Base-by-base conservation (phyloP, 1,284 basidiomycete species). In the Vanrija humicola region DNA sequence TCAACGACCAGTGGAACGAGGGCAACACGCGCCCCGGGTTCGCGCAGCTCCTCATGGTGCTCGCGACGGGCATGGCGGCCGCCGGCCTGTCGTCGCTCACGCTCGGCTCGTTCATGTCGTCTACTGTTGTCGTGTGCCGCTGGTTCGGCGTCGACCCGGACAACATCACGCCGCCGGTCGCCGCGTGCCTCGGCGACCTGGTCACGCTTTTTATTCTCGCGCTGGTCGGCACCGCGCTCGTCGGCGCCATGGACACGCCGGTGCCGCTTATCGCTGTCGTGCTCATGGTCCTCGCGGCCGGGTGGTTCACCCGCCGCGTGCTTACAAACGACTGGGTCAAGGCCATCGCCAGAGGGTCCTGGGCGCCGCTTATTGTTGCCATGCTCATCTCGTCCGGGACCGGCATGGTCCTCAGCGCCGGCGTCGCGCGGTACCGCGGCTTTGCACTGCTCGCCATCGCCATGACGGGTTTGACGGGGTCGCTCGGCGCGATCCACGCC, bases 141-240 rank as follows among this genome's bases (percentile, higher is more conserved):
- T 83, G 80, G 65, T 83, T 83, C 52, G 84, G 86, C 3, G 82
- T 87, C 42, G 88, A 98, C 74, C 95, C 63, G 90, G 91, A 97
- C 71, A 98, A 98, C 72, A 95, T 98, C 62, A 90, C 93, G 3
- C 90, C 94, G 0, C 92, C 95, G 0, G 81, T 98, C 6, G 95
- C 95, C 0, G 85, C 91, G 3, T 94, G 90, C 62, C 81, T 98
- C 0, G 94, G 95, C 9, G 95, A 98, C 69, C 81, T 98, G 28
- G 81, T 97, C 51, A 96, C 95, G 0, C 83, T 98, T 45, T 83
- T 88, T 55, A 82, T 95, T 46, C 78, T 90, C 2, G 87, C 86
- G 12, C 59, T 82, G 10, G 80, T 87, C 8, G 75, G 76, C 9
- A 67, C 85, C 1, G 56, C 83, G 7, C 82, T 92, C 50, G 83